phyloP scores from a whole-genome alignment of 2,329 filamentous ascomycete genomes.

The Exserohilum rostratum region DNA sequence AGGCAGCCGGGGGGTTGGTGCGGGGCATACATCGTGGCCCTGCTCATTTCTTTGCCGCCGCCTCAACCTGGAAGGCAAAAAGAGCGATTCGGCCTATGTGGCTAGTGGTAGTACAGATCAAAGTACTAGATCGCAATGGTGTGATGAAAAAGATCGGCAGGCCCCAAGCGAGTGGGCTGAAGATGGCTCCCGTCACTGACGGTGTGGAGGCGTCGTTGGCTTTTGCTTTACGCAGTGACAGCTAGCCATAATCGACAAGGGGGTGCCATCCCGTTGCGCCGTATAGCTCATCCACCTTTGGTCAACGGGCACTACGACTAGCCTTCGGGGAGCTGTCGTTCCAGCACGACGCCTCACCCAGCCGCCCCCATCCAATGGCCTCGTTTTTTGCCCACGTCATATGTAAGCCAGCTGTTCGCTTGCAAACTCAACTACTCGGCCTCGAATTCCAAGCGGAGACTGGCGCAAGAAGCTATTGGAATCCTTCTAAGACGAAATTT shows the following conservation, averaged over 20 bases:
- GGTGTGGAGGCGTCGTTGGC: neutral
- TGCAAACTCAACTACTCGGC: neutral
- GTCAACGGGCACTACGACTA: neutral
- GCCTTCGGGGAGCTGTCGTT: neutral
- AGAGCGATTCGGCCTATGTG: neutral
- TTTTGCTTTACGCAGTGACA: neutral
- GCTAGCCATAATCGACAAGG: neutral
- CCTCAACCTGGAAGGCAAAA: neutral
- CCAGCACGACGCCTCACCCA: neutral
- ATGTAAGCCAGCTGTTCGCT: neutral
- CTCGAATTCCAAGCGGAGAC: neutral
- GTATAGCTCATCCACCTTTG: neutral
- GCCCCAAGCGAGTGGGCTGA: neutral
- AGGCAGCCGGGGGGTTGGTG: neutral
- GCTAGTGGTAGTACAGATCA: neutral
- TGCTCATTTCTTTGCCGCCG: neutral
- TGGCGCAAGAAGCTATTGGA: slow-evolving; percentile 6
- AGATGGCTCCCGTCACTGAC: neutral
- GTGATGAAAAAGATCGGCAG: neutral
- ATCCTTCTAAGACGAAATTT: neutral
- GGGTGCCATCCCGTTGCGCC: neutral
- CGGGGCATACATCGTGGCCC: slow-evolving; percentile 2
- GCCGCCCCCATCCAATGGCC: neutral
- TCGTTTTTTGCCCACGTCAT: neutral
- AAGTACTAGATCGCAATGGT: neutral